Evolutionary conservation across 306 rosid genomes (phyloP), one percentile per base, ranked within the genome.

Genomic region (Oemleria cerasiformis): DNA sequence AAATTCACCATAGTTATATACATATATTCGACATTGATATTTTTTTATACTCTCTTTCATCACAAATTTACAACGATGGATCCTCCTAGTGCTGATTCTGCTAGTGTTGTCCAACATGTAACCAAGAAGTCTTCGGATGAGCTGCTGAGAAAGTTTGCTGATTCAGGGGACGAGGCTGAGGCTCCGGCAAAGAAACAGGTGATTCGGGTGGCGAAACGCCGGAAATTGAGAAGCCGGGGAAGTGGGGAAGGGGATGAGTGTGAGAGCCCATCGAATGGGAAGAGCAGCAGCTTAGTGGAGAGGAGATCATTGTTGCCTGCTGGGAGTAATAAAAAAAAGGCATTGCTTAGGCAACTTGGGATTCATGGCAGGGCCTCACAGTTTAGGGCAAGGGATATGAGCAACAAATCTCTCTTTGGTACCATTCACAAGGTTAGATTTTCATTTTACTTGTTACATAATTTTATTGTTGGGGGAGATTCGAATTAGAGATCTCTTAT

Each of bases 81-180:
- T 20, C 48, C 90, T 73, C 62, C 59, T 48, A 45, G 30, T 39
- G 62, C 49, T 40, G 38, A 51, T 14, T 14, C 64, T 14, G 73
- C 77, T n/a, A 78, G 71, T 38, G 89, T 94, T 71, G 89, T 94
- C 68, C 98, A 94, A 57, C 92, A 73, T 41, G 83, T 94, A 0
- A 81, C 79, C 58, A 91, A 89, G 79, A 89, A 84, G 48, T 89
- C 97, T 47, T 94, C 98, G 3, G 94, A 91, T n/a, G 87, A 94
- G 79, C 79, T 94, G 48, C 94, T 94, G 9, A 72, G 83, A 10
- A 94, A 94, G 63, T 94, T 94, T 69, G 95, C 97, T 0, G 75
- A 71, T 30, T 73, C 57, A 0, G 86, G 65, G n/a, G 72, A 73
- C 0, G 78, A 77, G 39, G 65, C 65, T 1, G 45, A 44, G 45